phyloP scores from a whole-genome alignment of 192 early-diverging fungal species.

The Linnemannia schmuckeri region DNA sequence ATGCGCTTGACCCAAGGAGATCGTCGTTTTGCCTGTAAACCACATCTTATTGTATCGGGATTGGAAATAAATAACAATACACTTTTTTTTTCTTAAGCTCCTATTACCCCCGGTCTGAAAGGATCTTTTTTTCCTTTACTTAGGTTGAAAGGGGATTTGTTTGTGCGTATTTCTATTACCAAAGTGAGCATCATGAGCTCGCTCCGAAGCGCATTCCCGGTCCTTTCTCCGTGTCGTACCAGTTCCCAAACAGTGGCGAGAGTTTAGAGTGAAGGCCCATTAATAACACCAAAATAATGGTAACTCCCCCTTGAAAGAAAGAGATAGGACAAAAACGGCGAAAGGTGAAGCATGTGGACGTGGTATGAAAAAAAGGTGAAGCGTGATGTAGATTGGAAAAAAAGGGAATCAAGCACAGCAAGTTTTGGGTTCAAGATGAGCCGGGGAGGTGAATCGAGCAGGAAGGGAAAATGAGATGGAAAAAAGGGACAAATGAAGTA shows the following conservation, averaged over 20 bases:
- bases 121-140: neutral
- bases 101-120: conserved; percentile 5
- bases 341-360: neutral
- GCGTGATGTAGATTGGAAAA: neutral
- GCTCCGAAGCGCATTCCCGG: neutral
- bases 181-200: neutral
- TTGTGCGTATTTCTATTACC: neutral
- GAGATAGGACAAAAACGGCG: neutral
- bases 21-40: neutral
- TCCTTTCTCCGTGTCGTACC: neutral
- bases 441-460: neutral
- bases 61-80: neutral
- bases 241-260: neutral
- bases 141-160: neutral
- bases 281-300: neutral
- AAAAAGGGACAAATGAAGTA: neutral
- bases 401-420: neutral
- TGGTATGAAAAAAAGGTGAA: neutral
- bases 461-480: neutral
- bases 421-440: neutral
- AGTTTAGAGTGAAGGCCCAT: neutral
- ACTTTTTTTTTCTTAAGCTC: neutral
- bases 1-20: neutral
- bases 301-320: neutral
- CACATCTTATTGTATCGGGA: neutral